Evolutionary conservation across 805 yeast genomes (phyloP).

Genomic region (Barnettozyma botsteinii): DNA sequence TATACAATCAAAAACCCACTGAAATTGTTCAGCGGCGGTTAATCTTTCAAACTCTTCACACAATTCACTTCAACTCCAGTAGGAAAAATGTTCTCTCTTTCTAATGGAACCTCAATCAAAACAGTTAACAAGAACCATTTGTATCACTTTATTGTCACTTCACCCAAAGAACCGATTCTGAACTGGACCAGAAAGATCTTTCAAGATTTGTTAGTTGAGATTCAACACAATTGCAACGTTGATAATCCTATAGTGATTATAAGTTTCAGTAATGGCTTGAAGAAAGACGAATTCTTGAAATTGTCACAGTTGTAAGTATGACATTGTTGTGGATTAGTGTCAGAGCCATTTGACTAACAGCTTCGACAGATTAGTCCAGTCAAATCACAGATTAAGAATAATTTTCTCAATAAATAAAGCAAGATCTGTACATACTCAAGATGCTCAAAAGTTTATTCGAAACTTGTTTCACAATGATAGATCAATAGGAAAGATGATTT

Average conservation of each 20-base stretch:
- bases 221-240: not conserved
- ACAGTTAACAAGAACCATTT: slow-evolving; percentile 1
- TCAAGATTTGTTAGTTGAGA: not conserved
- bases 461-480: slow-evolving; percentile 6
- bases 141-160: slow-evolving; percentile 1
- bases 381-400: not conserved
- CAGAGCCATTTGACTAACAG: too few relatives aligned
- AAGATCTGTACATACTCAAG: not conserved
- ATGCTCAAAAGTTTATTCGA: slow-evolving; percentile 1
- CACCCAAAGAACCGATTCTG: not conserved
- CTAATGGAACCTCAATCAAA: slow-evolving; percentile 5
- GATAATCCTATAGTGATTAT: not conserved
- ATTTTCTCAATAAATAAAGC: not conserved
- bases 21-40: too few relatives aligned
- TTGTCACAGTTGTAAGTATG: slow-evolving; percentile 6
- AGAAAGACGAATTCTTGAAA: not conserved
- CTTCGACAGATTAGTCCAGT: too few relatives aligned
- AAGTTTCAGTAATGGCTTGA: not conserved
- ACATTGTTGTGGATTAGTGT: too few relatives aligned
- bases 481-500: slow-evolving; percentile 6
- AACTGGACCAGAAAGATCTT: not conserved
- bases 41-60: not conserved
- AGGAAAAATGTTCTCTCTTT: slow-evolving; percentile 1
- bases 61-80: too few relatives aligned
- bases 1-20: too few relatives aligned